Evolutionary conservation across 2,329 filamentous ascomycete species (phyloP).

Genomic region (Botrytis hyacinthi): DNA sequence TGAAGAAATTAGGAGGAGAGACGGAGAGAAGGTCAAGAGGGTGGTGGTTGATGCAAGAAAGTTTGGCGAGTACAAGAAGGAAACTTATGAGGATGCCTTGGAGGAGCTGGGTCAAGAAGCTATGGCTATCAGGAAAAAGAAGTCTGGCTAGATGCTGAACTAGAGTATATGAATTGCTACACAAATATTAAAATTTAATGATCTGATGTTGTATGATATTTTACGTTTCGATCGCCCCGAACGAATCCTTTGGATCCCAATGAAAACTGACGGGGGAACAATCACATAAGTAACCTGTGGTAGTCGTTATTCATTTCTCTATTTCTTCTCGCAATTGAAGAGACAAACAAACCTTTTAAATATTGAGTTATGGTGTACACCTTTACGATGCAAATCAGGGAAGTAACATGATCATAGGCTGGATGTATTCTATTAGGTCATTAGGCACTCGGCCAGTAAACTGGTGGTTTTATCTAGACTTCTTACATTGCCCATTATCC

Average conservation of each 20-base stretch:
- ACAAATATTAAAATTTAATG: neutral
- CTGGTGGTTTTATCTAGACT: neutral
- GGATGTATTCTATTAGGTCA: neutral
- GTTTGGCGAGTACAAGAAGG: constrained; percentile 43
- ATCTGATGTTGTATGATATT: neutral
- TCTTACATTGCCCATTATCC: neutral
- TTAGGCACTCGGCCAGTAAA: neutral
- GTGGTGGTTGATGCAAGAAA: constrained; percentile 43
- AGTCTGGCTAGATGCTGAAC: neutral
- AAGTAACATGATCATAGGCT: neutral
- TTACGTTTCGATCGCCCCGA: no score
- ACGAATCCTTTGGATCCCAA: neutral
- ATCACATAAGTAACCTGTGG: no score
- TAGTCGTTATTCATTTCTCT: no score
- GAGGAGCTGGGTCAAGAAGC: constrained; percentile 27
- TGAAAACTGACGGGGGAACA: no score
- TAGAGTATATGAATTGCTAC: neutral
- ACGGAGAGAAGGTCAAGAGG: constrained; percentile 45
- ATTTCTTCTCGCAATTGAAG: no score
- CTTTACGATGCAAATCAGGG: no score
- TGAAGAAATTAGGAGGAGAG: constrained; percentile 48
- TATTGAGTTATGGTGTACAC: no score
- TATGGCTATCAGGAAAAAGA: constrained; percentile 18
- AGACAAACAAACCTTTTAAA: no score
- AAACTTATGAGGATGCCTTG: constrained; percentile 53